These are phyloP conservation scores for Hymenoscyphus repandus DNA, from an alignment of 2,329 filamentous ascomycete genomes.

Conservation along the genomic window DNA sequence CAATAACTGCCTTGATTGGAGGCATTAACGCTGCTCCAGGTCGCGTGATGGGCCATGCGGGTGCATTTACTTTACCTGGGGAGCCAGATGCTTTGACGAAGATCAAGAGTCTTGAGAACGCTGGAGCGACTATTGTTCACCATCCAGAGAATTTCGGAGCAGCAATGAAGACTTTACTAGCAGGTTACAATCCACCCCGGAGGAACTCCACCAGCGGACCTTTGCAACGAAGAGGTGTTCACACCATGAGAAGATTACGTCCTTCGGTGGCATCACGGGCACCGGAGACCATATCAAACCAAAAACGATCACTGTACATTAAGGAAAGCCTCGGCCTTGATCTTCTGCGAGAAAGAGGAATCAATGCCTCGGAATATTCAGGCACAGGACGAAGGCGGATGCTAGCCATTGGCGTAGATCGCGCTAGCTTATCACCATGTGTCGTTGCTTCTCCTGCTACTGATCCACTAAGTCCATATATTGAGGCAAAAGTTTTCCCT, in stretches of 20 bases:
- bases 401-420: conserved; percentile 61
- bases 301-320: conserved; percentile 50
- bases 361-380: conserved; percentile 38
- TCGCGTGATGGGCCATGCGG: conserved; percentile 73
- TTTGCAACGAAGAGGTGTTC: conserved; percentile 46
- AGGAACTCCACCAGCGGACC: conserved; percentile 30
- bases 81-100: conserved; percentile 63
- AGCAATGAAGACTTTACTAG: conserved; percentile 58
- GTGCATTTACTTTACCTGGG: conserved; percentile 63
- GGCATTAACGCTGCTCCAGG: conserved; percentile 59
- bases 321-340: conserved; percentile 47
- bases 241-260: conserved; percentile 38
- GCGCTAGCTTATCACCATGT: conserved; percentile 55
- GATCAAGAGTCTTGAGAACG: conserved; percentile 58
- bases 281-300: conserved; percentile 19
- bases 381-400: conserved; percentile 40
- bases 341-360: conserved; percentile 47
- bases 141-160: conserved; percentile 72
- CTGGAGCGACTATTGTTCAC: conserved; percentile 64
- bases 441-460: conserved; percentile 51
- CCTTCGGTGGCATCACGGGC: not conserved
- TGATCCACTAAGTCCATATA: conserved; percentile 36
- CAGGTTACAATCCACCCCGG: conserved; percentile 33
- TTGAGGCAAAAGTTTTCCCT: conserved; percentile 48
- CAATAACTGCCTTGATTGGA: conserved; percentile 67